Evolutionary conservation across 179 eudicot genomes (phyloP), one percentile per base, ranked within the genome.

Genomic region (Beta corolliflora): DNA sequence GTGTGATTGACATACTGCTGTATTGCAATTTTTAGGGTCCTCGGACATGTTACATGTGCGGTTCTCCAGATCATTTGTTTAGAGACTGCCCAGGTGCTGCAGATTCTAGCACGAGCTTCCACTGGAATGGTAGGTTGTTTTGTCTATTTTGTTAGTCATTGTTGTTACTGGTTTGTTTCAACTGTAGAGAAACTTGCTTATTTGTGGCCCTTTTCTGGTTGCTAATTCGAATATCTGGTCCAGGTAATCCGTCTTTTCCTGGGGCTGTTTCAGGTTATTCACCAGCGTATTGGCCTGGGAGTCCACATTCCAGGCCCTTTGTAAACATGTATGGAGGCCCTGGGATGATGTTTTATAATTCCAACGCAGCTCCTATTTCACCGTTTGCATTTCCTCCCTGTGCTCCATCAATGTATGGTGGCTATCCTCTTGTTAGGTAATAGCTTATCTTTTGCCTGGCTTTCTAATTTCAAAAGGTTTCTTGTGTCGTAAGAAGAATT

Each of bases 61-160:
- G 94, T 67, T 90, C 93, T 71, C 92, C 91, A 5, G 93, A 86
- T 81, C 97, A 93, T 89, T 86, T 93, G 84, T 85, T 91, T 69
- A 84, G 93, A 86, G 92, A 90, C 79, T 93, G 97, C 81, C 92
- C 92, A 53, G 73, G 75, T 79, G 85, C 90, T 84, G 82, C 88
- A 52, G 79, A 70, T 79, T 81, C 84, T 74, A 81, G 81, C 66
- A 81, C 88, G 79, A 78, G 61, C 54, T 36, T 36, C 41, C 55
- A 53, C 29, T 81, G 85, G 87, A 70, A 64, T 48, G 87, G 89
- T 86, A 84, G 64, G 81, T 72, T 41, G 3, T 69, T 80, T 82
- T 87, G 31, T 82, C 54, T 84, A 58, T 29, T 76, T 75, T 52
- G 81, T 45, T 21, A 19, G 16, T 52, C n/a, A 25, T 52, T 68